Conservation (phyloP, 495 filamentous ascomycete species). For the Lasiosphaeris hirsuta region DNA sequence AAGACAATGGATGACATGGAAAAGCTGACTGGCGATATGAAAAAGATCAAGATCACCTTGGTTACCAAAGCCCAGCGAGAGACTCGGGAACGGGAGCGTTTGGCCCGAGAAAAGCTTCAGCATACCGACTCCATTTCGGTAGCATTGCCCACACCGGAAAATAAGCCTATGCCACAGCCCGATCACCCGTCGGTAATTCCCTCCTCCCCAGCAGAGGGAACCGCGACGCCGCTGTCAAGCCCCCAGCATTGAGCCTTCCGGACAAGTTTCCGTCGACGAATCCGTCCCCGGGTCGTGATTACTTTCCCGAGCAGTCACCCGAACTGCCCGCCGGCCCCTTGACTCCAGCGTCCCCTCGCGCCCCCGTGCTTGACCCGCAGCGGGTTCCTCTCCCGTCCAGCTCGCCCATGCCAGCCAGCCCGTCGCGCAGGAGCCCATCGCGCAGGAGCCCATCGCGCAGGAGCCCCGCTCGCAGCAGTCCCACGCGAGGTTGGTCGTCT, state of each 20-base stretch:
- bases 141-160: slow-evolving; percentile 10
- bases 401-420: slow-evolving; percentile 4
- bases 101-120: slow-evolving; percentile 29
- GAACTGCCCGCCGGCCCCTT: slow-evolving; percentile 5
- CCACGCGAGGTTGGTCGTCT: slow-evolving; percentile 10
- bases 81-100: slow-evolving; percentile 37
- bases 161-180: slow-evolving; percentile 1
- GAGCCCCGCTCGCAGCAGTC: slow-evolving; percentile 16
- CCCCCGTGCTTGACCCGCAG: slow-evolving; percentile 7
- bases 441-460: slow-evolving; percentile 2
- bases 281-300: background rate
- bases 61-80: slow-evolving; percentile 69
- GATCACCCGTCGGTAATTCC: slow-evolving; percentile 12
- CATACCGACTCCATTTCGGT: slow-evolving; percentile 20
- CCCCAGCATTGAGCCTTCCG: background rate
- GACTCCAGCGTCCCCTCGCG: slow-evolving; percentile 5
- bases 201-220: slow-evolving; percentile 1
- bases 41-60: slow-evolving; percentile 73
- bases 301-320: slow-evolving; percentile 2
- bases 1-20: slow-evolving; percentile 50
- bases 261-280: background rate
- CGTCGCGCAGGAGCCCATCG: background rate
- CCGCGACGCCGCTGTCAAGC: background rate
- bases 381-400: slow-evolving; percentile 11
- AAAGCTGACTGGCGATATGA: slow-evolving; percentile 61